phyloP scores from a whole-genome alignment of 331 rosid genomes.

The Erythrophleum ivorense region DNA sequence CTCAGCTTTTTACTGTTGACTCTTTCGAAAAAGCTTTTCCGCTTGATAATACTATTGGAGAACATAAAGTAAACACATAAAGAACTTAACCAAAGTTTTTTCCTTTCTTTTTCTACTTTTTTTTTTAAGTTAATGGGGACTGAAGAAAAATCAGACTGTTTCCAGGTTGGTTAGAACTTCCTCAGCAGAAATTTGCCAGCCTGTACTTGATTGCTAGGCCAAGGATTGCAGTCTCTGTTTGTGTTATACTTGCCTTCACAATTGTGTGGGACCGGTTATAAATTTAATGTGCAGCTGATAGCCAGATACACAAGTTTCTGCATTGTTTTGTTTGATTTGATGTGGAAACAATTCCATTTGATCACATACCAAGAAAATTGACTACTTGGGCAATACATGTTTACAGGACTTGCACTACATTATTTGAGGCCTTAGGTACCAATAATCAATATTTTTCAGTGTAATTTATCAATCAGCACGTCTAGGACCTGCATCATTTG shows the following conservation, averaged over 20 bases:
- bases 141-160: slow-evolving; percentile 3
- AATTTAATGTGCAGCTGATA: not conserved
- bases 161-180: not conserved
- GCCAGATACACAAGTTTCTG: not conserved
- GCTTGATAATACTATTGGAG: too few species aligned
- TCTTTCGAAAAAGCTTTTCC: too few species aligned
- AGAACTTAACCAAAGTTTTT: too few species aligned
- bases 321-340: slow-evolving; percentile 27
- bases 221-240: slow-evolving; percentile 5
- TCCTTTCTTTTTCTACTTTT: not conserved
- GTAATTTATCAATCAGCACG: not conserved
- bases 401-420: too few species aligned
- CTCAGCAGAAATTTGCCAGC: not conserved
- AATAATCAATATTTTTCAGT: not conserved
- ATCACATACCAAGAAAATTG: not conserved
- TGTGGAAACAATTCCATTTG: slow-evolving; percentile 20
- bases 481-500: not conserved
- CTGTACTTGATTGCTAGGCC: slow-evolving; percentile 20
- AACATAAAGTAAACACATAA: too few species aligned
- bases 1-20: too few species aligned
- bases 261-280: too few species aligned
- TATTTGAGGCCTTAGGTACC: not conserved
- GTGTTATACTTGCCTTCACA: not conserved
- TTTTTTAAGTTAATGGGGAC: slow-evolving; percentile 13
- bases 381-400: not conserved